Evolutionary conservation across 768 basidiomycete genomes (phyloP), one percentile per base, ranked within the genome.

Genomic region (Daedaleopsis nitida): DNA sequence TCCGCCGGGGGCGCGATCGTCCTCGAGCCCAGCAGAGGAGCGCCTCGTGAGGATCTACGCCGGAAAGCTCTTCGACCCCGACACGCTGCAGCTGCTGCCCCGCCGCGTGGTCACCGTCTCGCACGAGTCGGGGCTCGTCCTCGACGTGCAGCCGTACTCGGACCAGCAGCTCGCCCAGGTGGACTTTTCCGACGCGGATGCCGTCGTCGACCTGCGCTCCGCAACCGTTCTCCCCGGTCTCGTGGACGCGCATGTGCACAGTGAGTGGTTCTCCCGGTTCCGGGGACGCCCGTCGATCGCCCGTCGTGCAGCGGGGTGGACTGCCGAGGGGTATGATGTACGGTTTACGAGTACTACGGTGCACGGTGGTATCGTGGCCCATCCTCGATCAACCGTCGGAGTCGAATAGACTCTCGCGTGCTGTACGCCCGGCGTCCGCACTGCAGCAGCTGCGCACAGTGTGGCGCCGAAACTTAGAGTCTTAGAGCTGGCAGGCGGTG

Each of bases 231-330:
- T 86, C 5, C 85, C 86, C 12, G 85, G 86, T 0, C 81, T 85
- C 56, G 81, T 85, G 14, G 84, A 86, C 61, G 72, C 75, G 0
- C 84, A 86, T 66, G 85, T 86, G 27, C 85, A 83, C 66, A 67
- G 84, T 83, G 64, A 69, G 81, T 70, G 27, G 4, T 32, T 32
- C 27, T 7, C n/a, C n/a, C n/a, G n/a, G n/a, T 32, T 32, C 4
- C 27, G 7, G 3, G 27, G 27, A n/a, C 27, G 27, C 27, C 7
- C 7, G 4, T 32, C 27, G 27, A 32, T 32, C 3, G 4, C 27
- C 27, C 27, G 27, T 32, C 27, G 27, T 32, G 27, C 27, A 32
- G 3, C 7, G 27, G 27, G 27, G 7, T 32, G 4, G 27, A 32
- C 7, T 7, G 27, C 27, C 7, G 27, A 32, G 7, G 4, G 27